Evolutionary conservation across 2,329 filamentous ascomycete species (phyloP), one percentile per base, ranked within the genome.

Genomic region (Geosmithia flava): DNA sequence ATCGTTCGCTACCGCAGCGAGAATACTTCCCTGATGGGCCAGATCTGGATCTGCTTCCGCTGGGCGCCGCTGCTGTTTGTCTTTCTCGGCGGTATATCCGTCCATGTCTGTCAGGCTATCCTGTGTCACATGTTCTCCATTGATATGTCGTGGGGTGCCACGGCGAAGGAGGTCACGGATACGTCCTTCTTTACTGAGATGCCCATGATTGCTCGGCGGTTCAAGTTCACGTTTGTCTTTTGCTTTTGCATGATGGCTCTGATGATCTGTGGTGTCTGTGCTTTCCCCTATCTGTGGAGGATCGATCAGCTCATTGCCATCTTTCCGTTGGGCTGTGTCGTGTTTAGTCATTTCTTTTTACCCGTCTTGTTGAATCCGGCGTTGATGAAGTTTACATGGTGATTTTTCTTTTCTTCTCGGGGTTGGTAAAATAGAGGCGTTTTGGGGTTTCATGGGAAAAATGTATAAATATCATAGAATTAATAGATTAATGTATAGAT

Each of bases 311-410:
- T 83, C 54, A 71, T 76, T 15, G 75, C 78, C 48, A 78, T 83
- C 55, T 79, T 69, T 55, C 80, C 80, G 20, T 59, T 83, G 20
- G 62, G 61, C 20, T 66, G 67, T 39, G 63, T 76, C 47, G 8
- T 48, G 7, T 27, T 16, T 20, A 40, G 45, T 20, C 47, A 48
- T 20, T 76, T 81, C 57, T 60, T 76, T 41, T 60, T 81, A 50
- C 79, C 79, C 10, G 71, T 83, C 45, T 68, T 69, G 49, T 62
- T 83, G 51, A 83, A 83, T 55, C 80, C 80, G 19, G 76, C 75
- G 46, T 58, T 83, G 64, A 82, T 83, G 78, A 43, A 56, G 16
- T 57, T 55, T 47, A 56, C 55, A 44, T 57, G 56, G 29, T 55
- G 48, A 27, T 27, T 8, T 5, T 27, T 8, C 23, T 5, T 27